Evolutionary conservation across 1,139 yeast species (phyloP).

Genomic region (Lodderomyces orthopsilosis): DNA sequence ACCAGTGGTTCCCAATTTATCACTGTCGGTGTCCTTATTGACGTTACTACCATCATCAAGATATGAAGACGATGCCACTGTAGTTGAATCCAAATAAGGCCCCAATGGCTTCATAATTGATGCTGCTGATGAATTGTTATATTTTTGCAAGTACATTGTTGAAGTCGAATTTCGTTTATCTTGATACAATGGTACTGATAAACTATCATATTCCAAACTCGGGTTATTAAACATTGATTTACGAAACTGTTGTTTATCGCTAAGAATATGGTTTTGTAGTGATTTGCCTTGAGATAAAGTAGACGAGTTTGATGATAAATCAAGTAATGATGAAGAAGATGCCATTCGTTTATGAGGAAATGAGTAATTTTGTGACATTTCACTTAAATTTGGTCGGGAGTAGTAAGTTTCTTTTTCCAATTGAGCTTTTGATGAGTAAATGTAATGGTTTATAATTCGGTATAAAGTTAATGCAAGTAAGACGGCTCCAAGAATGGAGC

Average conservation of each 20-base stretch:
- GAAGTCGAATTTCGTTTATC: constrained; percentile 1
- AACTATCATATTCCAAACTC: constrained; percentile 19
- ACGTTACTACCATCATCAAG: neutral
- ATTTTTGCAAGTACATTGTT: constrained; percentile 3
- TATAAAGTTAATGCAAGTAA: constrained; percentile 21
- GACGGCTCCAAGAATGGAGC: constrained; percentile 30
- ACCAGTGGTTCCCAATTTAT: neutral
- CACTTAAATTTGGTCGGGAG: constrained; percentile 9
- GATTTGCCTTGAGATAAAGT: constrained; percentile 11
- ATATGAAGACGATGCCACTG: neutral
- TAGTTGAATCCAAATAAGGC: constrained; percentile 1
- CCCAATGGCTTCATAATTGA: constrained; percentile 5
- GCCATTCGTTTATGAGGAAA: constrained; percentile 2
- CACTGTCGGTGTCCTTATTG: constrained; percentile 1
- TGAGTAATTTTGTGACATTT: constrained; percentile 3
- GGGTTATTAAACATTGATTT: constrained; percentile 41
- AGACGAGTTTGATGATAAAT: constrained; percentile 3
- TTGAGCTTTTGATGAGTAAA: constrained; percentile 30
- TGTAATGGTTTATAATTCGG: constrained; percentile 23
- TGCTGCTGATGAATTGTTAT: constrained; percentile 8
- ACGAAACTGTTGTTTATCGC: constrained; percentile 22
- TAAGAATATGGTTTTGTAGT: constrained; percentile 10
- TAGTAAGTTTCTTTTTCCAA: constrained; percentile 35
- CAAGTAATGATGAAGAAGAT: constrained; percentile 1
- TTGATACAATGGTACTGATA: constrained; percentile 22